These are phyloP conservation scores for Pyrus communis DNA, from an alignment of 306 rosid species.

Conservation along the genomic window DNA sequence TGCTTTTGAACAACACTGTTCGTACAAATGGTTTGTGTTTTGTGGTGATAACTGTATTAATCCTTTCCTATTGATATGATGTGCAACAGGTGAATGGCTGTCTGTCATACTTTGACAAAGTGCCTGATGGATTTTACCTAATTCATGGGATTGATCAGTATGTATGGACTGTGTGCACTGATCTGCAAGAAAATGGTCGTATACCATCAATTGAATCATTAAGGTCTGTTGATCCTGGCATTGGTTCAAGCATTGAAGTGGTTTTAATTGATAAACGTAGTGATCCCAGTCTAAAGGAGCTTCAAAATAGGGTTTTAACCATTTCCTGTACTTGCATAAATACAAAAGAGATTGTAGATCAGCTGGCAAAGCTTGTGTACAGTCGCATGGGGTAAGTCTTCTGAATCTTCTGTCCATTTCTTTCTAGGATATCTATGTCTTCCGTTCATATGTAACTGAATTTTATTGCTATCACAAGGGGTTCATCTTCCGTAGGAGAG, in stretches of 20 bases:
- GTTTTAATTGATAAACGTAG: conserved; percentile 68
- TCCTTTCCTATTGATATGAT: conserved; percentile 22
- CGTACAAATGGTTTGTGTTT: neutral
- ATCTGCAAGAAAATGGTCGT: conserved; percentile 78
- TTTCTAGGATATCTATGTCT: conserved; percentile 16
- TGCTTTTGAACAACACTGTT: neutral
- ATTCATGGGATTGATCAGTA: conserved; percentile 89
- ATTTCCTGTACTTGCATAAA: conserved; percentile 69
- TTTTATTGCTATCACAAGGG: conserved; percentile 65
- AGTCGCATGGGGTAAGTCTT: conserved; percentile 85
- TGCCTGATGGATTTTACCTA: conserved; percentile 90
- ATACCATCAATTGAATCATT: conserved; percentile 79
- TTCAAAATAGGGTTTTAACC: conserved; percentile 55
- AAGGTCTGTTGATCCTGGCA: conserved; percentile 57
- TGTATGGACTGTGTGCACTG: conserved; percentile 88
- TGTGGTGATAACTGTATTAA: conserved; percentile 4
- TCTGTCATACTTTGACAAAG: conserved; percentile 74
- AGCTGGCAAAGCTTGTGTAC: conserved; percentile 86
- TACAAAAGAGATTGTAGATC: conserved; percentile 78
- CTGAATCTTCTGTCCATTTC: conserved; percentile 14
- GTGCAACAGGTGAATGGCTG: conserved; percentile 89
- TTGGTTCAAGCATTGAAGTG: conserved; percentile 69
- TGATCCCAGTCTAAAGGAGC: conserved; percentile 81
- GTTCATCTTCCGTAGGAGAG: conserved; percentile 77
- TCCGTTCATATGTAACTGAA: conserved; percentile 28